Conservation (phyloP, 257 asterid genomes). For the Solanum pimpinellifolium region DNA sequence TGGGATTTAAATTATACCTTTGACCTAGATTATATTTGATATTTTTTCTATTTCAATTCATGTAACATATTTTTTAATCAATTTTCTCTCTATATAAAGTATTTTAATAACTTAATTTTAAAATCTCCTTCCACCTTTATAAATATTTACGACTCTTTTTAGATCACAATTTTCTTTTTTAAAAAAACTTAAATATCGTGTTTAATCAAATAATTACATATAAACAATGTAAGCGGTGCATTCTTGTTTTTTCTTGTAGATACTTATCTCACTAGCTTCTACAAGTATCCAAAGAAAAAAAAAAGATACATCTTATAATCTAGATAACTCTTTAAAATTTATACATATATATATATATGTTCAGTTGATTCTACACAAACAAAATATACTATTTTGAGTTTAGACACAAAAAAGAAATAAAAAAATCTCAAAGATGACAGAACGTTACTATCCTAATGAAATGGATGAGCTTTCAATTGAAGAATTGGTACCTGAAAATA, state of each 20-base stretch:
- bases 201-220: too few relatives aligned
- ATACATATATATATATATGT: not conserved
- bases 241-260: not conserved
- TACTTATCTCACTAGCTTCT: not conserved
- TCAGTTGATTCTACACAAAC: not conserved
- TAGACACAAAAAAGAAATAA: not conserved
- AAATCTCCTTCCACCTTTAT: too few relatives aligned
- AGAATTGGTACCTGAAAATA: slow-evolving; percentile 11
- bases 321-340: not conserved
- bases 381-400: not conserved
- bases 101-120: too few relatives aligned
- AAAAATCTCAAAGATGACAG: slow-evolving; percentile 23
- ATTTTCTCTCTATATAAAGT: too few relatives aligned
- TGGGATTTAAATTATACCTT: too few relatives aligned
- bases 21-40: not conserved
- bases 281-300: not conserved
- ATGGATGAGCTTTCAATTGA: slow-evolving; percentile 30
- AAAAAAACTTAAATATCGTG: too few relatives aligned
- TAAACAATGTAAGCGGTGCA: not conserved
- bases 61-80: too few relatives aligned
- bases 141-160: too few relatives aligned
- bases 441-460: slow-evolving; percentile 58
- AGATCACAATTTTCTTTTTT: too few relatives aligned
- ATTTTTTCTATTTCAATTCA: too few relatives aligned
- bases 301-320: not conserved